Base-by-base conservation (phyloP, 1,284 basidiomycete genomes). In the Heterobasidion parviporum region DNA sequence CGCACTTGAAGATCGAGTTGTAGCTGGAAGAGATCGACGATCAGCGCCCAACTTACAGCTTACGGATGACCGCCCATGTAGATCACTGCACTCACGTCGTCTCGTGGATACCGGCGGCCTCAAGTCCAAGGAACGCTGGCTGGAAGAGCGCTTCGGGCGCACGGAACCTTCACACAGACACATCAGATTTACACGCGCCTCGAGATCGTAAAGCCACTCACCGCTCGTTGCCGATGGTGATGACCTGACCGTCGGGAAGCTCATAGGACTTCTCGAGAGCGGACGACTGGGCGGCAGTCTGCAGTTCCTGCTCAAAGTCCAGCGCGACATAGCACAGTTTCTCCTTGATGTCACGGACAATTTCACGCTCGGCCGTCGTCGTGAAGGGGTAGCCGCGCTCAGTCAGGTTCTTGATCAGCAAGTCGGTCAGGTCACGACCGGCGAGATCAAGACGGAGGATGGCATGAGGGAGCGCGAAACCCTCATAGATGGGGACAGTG, bases 301-400 rank as follows among this genome's bases (percentile, higher is more conserved):
- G 89, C 66, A 97, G 81, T 78, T 97, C 94, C 76, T 97, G 90
- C 75, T 96, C 93, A 69, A 96, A 97, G 79, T 97, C 94, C 64
- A 96, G 85, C 44, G 94, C 94, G 66, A 97, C 93, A 74, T 97
- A 97, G 79, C 94, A 96, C 53, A 97, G 85, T 80, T 95, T 96
- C 83, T 97, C 94, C 83, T 97, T 97, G 82, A 97, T 95, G 74
- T 97, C 94, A 67, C 94, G 85, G 68, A 97, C 94, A 61, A 97
- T 94, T 85, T 96, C 94, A 70, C 89, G 86, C 79, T 95, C 93
- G 59, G 93, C 92, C 18, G 91, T 89, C 64, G 89, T 97, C 67
- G 90, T 94, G 86, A 97, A 96, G 57, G 86, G 82, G 78, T 98
- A 96, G 36, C 94, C 94, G 66, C 94, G 87, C 80, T 97, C 94